A percentile compares a stretch with the other conserved stretches of the same genome.
These are phyloP conservation scores for Selaginella moellendorffii DNA, from an alignment of 75 land plant species.

Conservation along the genomic window DNA sequence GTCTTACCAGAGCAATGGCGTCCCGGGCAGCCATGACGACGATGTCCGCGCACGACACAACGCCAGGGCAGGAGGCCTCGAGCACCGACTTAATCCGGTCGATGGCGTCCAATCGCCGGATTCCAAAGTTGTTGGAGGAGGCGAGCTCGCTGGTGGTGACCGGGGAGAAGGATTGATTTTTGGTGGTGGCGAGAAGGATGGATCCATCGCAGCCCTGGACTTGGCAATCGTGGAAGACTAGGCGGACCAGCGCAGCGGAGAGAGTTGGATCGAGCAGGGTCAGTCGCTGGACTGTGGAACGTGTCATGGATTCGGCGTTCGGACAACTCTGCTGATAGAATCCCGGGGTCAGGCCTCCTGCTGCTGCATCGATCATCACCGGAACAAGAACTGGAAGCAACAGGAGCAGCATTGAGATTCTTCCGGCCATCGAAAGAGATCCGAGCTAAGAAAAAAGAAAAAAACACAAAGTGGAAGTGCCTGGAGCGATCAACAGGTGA, in stretches of 20 bases:
- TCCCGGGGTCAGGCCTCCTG: neutral
- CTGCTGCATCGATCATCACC: too few species aligned
- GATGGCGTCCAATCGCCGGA: constrained; percentile 18
- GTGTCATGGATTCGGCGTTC: neutral
- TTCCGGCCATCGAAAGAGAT: too few species aligned
- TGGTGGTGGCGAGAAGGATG: constrained; percentile 10
- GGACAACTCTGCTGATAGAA: neutral
- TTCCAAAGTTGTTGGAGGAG: constrained; percentile 17
- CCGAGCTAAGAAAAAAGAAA: too few species aligned
- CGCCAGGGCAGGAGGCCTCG: constrained; percentile 25
- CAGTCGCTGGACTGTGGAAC: neutral
- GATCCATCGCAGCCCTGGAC: constrained; percentile 26
- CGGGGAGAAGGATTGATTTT: neutral
- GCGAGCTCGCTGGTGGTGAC: neutral
- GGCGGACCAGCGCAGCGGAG: neutral
- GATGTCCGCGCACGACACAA: constrained; percentile 41
- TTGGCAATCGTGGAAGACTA: neutral
- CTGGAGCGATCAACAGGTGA: too few species aligned
- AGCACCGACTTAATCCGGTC: constrained; percentile 1
- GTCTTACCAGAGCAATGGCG: constrained; percentile 11
- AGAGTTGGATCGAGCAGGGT: neutral
- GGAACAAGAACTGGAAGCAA: too few species aligned
- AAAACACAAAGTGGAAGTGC: too few species aligned
- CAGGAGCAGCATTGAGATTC: too few species aligned
- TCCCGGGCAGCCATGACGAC: constrained; percentile 39